Base-by-base conservation (phyloP, 768 basidiomycete genomes). In the Collybiopsis luxurians region DNA sequence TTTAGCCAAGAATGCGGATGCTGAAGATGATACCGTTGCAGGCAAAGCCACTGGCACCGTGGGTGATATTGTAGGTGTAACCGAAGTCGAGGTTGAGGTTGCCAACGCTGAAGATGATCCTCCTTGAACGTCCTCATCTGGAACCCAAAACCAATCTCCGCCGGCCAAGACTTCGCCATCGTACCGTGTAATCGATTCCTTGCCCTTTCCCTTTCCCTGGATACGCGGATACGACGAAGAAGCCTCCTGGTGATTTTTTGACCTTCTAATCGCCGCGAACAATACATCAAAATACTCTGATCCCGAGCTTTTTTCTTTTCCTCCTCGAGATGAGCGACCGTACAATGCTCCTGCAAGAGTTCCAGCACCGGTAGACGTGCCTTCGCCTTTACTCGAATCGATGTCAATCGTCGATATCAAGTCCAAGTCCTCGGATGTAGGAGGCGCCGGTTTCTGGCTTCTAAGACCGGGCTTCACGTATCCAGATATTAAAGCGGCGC, bases 161-260 rank as follows among this genome's bases (percentile, higher is more conserved):
- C 72, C 73, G 3, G 75, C 73, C 47, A 83, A 65, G 6, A 79
- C 77, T 59, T 84, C 79, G 0, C 88, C 88, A 38, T 80, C 79
- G 55, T 75, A 82, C 40, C 88, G 66, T 2, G 72, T 63, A 52
- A 87, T 65, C 31, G 72, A 68, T 67, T 86, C 84, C 66, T 83
- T 85, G 2, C 85, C 86, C 61, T 85, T 85, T 5, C 77, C 79
- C 65, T 88, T 89, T 4, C 83, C 83, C 59, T 77, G 79, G 11
- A 88, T 77, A 53, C 87, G 73, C 44, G 77, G 75, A 48, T 70
- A 61, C 3, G 69, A 60, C 9, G 30, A 40, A 6, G 66, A 56
- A 31, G 30, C 60, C 24, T 52, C 56, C 31, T 51, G 59, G 21
- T 55, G 64, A 50, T 58, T 58, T 40, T 45, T 47, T 26, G 52